Evolutionary conservation across 345 rosid species (phyloP), one percentile per base, ranked within the genome.

Genomic region (Isatis tinctoria): DNA sequence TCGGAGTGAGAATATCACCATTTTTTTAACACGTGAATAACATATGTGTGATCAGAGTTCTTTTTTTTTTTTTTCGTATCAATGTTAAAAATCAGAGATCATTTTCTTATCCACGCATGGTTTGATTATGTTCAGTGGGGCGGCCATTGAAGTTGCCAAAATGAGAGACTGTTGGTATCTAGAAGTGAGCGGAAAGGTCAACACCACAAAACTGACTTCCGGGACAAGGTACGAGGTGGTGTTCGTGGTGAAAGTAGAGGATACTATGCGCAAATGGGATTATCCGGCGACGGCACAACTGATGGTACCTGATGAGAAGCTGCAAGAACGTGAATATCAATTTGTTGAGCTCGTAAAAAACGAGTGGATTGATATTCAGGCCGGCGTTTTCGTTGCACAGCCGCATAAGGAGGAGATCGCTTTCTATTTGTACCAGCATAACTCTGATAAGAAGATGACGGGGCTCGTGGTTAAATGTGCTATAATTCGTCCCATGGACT

Each of bases 401-500:
- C 70, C 59, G 18, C 69, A 44, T 30, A 30, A 51, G 12, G 17
- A 10, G 37, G 3, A 60, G 32, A 65, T 82, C 17, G 85, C 77
- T 59, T 65, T 85, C 64, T 76, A 76, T 9, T 48, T 85, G 81
- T 70, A 41, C 41, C 88, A 89, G 65, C 24, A 40, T 9, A 57
- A 80, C 6, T 70, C 74, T 4, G 65, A 80, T 56, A 6, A 3
- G 43, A 0, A 85, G 86, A 83, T 81, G 80, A 60, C 37, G 2
- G 90, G 90, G n/a, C 79, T 87, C 5, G 6, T 66, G 6, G 10
- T 89, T 59, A 87, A 85, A 81, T 84, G 88, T n/a, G 60, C 81
- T 27, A 22, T 49, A 52, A 53, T 87, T 65, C 85, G 74, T 20
- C 88, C 88, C 2, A 76, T 43, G 14, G 53, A n/a, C 26, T 43